Conservation (phyloP, 345 rosid species). For the Brassica nigra region DNA sequence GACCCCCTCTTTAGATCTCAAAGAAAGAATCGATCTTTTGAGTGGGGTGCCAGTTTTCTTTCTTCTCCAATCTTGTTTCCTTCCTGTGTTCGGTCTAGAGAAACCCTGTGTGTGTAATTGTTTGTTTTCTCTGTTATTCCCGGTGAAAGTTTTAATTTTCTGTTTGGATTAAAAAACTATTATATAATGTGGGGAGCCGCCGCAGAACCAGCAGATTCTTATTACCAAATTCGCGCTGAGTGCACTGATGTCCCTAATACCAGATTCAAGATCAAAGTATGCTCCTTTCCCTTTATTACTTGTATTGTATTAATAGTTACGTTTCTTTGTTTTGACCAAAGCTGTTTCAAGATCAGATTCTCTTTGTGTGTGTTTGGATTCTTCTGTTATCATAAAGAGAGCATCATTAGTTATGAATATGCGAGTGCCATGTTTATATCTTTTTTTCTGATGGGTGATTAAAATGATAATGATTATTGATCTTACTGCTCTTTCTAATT, state of each 20-base stretch:
- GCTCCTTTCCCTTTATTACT: slow-evolving; percentile 5
- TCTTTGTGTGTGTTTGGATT: background rate
- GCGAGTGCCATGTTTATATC: background rate
- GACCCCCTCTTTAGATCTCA: slow-evolving; percentile 14
- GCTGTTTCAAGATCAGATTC: too few relatives aligned
- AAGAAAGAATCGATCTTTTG: slow-evolving; percentile 16
- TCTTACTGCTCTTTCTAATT: background rate
- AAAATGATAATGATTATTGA: background rate
- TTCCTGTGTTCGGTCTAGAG: background rate
- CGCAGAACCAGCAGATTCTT: slow-evolving; percentile 82
- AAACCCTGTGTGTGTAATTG: background rate
- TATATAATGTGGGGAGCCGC: slow-evolving; percentile 71
- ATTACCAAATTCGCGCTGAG: slow-evolving; percentile 85
- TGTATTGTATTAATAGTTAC: background rate
- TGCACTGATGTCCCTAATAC: slow-evolving; percentile 90
- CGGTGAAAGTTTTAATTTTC: slow-evolving; percentile 30
- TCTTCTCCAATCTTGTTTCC: slow-evolving; percentile 28
- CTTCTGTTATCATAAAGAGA: background rate
- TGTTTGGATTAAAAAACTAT: background rate
- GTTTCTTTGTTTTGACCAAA: background rate
- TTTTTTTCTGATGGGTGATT: background rate
- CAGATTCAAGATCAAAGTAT: slow-evolving; percentile 90
- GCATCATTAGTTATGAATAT: background rate
- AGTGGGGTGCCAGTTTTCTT: slow-evolving; percentile 22
- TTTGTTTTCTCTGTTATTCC: slow-evolving; percentile 13